Percentiles rank a stretch among this genome's conserved stretches.
Conservation (phyloP, 192 early-diverging fungal species). For the Gaertneriomyces semiglobifer region DNA sequence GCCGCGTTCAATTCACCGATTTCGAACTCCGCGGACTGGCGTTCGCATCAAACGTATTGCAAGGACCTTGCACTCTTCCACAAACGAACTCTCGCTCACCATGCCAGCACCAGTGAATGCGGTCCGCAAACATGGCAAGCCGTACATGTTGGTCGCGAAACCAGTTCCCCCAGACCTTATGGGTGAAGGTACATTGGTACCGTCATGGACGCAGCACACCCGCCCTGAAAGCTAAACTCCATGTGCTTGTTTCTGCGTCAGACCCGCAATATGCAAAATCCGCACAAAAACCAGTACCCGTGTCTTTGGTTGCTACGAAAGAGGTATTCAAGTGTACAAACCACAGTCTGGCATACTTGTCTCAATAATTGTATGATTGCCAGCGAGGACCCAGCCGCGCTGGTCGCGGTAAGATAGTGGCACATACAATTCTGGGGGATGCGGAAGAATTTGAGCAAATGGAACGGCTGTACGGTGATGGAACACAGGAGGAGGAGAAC, state of each 20-base stretch:
- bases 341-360: not conserved
- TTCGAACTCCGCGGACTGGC: no score
- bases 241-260: slow-evolving; percentile 11
- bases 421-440: slow-evolving; percentile 41
- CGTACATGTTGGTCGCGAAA: slow-evolving; percentile 30
- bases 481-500: not conserved
- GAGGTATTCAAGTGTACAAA: slow-evolving; percentile 19
- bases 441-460: slow-evolving; percentile 36
- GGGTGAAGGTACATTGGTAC: slow-evolving; percentile 34
- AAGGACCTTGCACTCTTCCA: no score
- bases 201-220: not conserved
- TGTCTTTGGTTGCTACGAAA: slow-evolving; percentile 30
- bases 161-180: slow-evolving; percentile 36
- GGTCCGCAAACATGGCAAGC: not conserved
- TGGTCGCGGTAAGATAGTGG: slow-evolving; percentile 26
- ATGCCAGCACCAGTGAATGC: no score
- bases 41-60: no score
- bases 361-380: no score
- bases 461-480: slow-evolving; percentile 20
- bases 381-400: slow-evolving; percentile 26
- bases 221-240: no score
- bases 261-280: slow-evolving; percentile 38
- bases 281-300: slow-evolving; percentile 27
- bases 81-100: no score
- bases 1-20: no score